Evolutionary conservation across 805 yeast species (phyloP), one percentile per base, ranked within the genome.

Genomic region (Hanseniaspora singularis): DNA sequence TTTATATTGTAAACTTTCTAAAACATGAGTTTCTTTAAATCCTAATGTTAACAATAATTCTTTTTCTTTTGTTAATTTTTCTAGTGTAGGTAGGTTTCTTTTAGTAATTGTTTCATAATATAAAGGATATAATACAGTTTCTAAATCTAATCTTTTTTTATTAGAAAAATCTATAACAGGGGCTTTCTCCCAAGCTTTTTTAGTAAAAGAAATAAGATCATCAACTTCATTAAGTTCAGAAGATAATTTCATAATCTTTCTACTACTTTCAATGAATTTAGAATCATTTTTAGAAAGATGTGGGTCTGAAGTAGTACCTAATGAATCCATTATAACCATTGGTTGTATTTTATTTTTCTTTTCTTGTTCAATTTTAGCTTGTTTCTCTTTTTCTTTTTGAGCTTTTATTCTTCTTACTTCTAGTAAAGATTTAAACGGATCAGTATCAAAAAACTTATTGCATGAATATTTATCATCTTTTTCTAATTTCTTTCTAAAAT

Each of bases 391-490:
- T 34, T 64, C 64, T 38, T 54, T 62, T 34, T 66, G 62, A 32
- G 66, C 71, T 31, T 65, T 62, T 3, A 54, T 53, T 50, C 75
- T 76, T 34, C 73, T 63, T 32, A 72, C 70, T 50, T 81, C 85
- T n/a, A 81, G 51, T 18, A 74, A 65, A 0, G 79, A 79, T 16
- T 63, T 64, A 63, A 92, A 89, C 1, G 97, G 98, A 56, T 89
- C 85, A 3, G 76, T 66, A 47, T 73, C 72, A 59, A 81, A 87
- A 4, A 71, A 54, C 31, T 61, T 59, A 50, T 71, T 72, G 42
- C 80, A 82, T 28, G 64, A 66, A 2, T 28, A 22, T 1, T 54
- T 56, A 55, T 75, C 66, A 7, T 60, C 63, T 49, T 71, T 72
- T 31, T 69, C 51, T n/a, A 77, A 51, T 33, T 60, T 56, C 52